Evolutionary conservation across 2,329 filamentous ascomycete genomes (phyloP).

Genomic region (Colletotrichum agaves): DNA sequence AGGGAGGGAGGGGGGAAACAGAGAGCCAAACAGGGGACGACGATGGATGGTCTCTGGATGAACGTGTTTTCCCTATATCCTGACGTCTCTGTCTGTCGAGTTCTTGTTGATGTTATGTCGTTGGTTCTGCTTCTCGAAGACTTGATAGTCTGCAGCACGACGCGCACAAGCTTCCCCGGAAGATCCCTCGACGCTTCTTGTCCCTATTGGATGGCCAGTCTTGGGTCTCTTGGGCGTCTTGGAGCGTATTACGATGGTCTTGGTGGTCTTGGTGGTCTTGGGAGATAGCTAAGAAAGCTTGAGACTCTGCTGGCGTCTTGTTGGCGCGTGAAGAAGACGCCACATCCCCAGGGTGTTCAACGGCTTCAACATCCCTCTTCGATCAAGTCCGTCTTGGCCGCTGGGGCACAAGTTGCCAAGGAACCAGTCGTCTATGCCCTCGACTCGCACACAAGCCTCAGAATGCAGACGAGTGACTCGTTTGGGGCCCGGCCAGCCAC

Average conservation of each 20-base stretch:
- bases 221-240: constrained; percentile 16
- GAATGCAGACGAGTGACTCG: background rate
- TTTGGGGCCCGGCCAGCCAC: background rate
- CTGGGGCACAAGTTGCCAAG: constrained; percentile 10
- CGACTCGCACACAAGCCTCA: constrained; percentile 9
- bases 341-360: constrained; percentile 6
- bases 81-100: background rate
- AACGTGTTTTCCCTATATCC: background rate
- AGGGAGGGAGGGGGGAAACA: background rate
- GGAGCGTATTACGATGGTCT: constrained; percentile 12
- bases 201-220: constrained; percentile 21
- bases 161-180: constrained; percentile 22
- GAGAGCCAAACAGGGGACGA: background rate
- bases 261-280: constrained; percentile 29
- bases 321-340: background rate
- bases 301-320: constrained; percentile 5
- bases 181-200: constrained; percentile 30
- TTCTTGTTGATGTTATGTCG: background rate
- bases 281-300: constrained; percentile 23
- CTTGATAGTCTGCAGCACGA: constrained; percentile 13
- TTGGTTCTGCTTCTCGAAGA: background rate
- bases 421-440: background rate
- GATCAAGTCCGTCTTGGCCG: constrained; percentile 5
- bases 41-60: constrained; percentile 1
- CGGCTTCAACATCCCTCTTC: background rate